Evolutionary conservation across 2,329 filamentous ascomycete genomes (phyloP), one percentile per base, ranked within the genome.

Genomic region (Plectosphaerella cucumerina): DNA sequence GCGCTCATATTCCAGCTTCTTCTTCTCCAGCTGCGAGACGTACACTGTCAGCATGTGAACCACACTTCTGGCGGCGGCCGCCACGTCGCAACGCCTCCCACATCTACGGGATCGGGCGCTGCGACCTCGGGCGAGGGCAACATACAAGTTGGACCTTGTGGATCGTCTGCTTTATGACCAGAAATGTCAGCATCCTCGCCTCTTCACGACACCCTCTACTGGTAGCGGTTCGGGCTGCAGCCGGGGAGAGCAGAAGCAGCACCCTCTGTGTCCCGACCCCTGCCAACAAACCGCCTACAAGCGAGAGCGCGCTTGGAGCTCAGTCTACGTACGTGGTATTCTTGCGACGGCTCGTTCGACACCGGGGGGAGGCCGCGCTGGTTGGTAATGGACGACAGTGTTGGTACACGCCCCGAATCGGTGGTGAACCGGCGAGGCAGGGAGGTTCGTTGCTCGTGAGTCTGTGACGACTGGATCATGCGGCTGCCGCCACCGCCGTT

Each of bases 381-480:
- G 44, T 72, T 67, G 37, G 79, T 77, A 65, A 92, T 72, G 55
- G 82, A 80, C 52, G 79, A 82, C 70, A 89, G 75, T 66, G 87
- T 90, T 69, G 88, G 87, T 71, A 93, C 76, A 79, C 91, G 81
- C 71, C 90, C 80, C 72, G 89, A 85, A 73, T 96, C 95, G 52
- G 92, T 94, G 57, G 93, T 97, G 73, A 97, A 97, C 65, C 93
- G 87, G 64, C 93, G 86, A 70, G 92, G 90, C 66, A 97, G 78
- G 61, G 85, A 85, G 56, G 84, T 82, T 70, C 92, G 85, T 58
- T 81, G 81, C 65, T 96, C 90, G 68, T 83, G 80, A 57, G 80
- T 68, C 53, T 53, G 55, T 55, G 75, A 68, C 51, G 76, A 71
- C 58, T 80, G 80, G 57, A 74, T 76, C 67, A 85, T 77, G 64